Percentiles rank a stretch among this genome's conserved stretches.
phyloP scores from a whole-genome alignment of 768 basidiomycete species.

The Suillus luteus region DNA sequence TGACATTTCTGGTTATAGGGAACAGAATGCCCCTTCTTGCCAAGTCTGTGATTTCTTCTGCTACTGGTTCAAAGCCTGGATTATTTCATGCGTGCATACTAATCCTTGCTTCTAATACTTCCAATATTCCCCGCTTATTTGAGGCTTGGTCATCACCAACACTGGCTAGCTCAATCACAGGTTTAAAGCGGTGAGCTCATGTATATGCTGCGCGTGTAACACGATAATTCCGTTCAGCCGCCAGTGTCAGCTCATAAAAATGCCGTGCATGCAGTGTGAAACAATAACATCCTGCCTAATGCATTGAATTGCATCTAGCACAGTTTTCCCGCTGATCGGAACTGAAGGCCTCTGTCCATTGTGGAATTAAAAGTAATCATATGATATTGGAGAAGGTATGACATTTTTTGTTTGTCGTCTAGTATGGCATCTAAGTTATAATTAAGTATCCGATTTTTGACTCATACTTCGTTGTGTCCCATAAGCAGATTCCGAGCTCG shows the following conservation, averaged over 20 bases:
- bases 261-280: background rate
- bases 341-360: background rate
- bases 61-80: background rate
- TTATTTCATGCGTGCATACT: background rate
- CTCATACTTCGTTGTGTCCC: background rate
- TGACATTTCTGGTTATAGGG: background rate
- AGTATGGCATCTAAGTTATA: background rate
- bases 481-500: slow-evolving; percentile 3
- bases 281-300: background rate
- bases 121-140: background rate
- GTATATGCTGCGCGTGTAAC: background rate
- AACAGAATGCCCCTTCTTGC: background rate
- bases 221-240: background rate
- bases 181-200: background rate
- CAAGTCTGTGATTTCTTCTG: background rate
- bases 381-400: background rate
- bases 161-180: background rate
- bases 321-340: background rate
- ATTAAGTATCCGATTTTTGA: slow-evolving; percentile 1
- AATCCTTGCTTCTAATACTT: background rate
- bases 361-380: background rate
- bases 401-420: too few relatives aligned
- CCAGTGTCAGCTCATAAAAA: background rate
- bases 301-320: background rate
- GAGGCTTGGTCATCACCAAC: background rate